phyloP scores from a whole-genome alignment of 2,329 filamentous ascomycete species.

The Botrytis tulipae region DNA sequence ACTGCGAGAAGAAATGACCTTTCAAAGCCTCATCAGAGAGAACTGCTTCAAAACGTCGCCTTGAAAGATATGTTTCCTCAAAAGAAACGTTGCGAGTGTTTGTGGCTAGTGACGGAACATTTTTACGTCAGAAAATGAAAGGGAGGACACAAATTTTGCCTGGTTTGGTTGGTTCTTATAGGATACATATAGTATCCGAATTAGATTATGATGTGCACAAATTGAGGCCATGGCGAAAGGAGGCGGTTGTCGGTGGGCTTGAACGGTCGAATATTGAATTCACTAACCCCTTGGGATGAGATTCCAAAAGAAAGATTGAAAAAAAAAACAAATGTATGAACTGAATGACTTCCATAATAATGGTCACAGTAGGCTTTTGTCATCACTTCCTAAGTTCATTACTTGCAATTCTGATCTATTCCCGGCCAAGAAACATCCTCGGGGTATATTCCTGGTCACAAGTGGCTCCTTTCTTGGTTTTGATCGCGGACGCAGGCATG shows the following conservation, averaged over 20 bases:
- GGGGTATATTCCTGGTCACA: background rate
- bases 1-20: fast-evolving
- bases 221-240: no score
- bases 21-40: no score
- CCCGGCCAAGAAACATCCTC: background rate
- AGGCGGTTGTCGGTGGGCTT: no score
- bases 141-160: no score
- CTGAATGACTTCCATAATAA: background rate
- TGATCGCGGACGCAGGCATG: background rate
- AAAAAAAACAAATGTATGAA: background rate
- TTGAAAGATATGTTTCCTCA: no score
- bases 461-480: background rate
- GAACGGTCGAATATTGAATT: background rate
- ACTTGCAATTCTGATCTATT: background rate
- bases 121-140: background rate
- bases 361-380: background rate
- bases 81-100: no score
- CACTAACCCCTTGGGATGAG: background rate
- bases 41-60: background rate
- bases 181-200: background rate
- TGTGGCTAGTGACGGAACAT: no score
- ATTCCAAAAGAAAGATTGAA: no score
- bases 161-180: background rate
- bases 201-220: background rate
- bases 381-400: background rate